Evolutionary conservation across 2,329 filamentous ascomycete genomes (phyloP).

Genomic region (Fusarium sp.): DNA sequence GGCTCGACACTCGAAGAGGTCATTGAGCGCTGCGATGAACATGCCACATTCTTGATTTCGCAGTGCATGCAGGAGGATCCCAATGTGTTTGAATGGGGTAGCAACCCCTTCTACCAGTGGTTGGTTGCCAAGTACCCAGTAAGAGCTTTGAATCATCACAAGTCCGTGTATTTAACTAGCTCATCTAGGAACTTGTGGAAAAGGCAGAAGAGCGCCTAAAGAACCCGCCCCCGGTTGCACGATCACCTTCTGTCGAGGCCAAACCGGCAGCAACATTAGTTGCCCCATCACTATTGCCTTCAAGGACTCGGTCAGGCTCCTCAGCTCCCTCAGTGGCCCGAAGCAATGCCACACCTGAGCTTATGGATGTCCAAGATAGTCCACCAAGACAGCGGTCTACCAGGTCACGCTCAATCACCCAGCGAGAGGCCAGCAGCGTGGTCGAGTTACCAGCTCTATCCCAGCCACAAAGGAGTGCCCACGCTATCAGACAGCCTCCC

Average conservation of each 20-base stretch:
- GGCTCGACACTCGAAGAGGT: slow-evolving; percentile 61
- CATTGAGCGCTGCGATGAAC: slow-evolving; percentile 55
- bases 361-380: slow-evolving; percentile 12
- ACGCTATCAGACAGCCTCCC: slow-evolving; percentile 1
- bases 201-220: slow-evolving; percentile 35
- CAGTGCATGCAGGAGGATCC: slow-evolving; percentile 56
- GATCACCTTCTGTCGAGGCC: slow-evolving; percentile 32
- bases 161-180: slow-evolving; percentile 1
- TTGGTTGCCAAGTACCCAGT: slow-evolving; percentile 54
- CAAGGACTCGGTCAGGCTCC: slow-evolving; percentile 37
- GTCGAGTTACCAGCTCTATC: slow-evolving; percentile 1
- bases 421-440: slow-evolving; percentile 3
- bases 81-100: slow-evolving; percentile 51
- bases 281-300: slow-evolving; percentile 23
- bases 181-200: slow-evolving; percentile 40
- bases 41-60: slow-evolving; percentile 60
- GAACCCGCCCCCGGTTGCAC: slow-evolving; percentile 34
- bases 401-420: slow-evolving; percentile 30
- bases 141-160: slow-evolving; percentile 28
- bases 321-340: slow-evolving; percentile 19
- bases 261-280: slow-evolving; percentile 6
- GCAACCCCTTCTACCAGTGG: slow-evolving; percentile 60
- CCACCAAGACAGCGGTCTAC: slow-evolving; percentile 24
- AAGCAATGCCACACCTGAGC: slow-evolving; percentile 27
- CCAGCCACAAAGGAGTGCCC: slow-evolving; percentile 10